Conservation (phyloP, 352 stramenopile species). For the Phytophthora litchii region DNA sequence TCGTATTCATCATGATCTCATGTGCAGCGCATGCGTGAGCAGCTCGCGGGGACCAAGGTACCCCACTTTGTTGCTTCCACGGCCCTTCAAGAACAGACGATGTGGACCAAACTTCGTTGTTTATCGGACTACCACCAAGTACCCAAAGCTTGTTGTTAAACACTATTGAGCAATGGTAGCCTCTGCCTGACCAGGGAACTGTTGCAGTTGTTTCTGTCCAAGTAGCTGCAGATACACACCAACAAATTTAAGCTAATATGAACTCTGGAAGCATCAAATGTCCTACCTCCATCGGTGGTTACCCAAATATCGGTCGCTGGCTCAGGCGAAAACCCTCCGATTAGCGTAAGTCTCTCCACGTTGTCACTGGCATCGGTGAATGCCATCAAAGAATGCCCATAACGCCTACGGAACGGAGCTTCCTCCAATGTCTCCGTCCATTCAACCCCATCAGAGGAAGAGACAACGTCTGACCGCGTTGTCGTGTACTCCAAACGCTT, state of each 20-base stretch:
- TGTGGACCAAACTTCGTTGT: slow-evolving; percentile 82
- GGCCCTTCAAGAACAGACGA: slow-evolving; percentile 55
- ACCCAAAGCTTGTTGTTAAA: slow-evolving; percentile 70
- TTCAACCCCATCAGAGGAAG: slow-evolving; percentile 53
- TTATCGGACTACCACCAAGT: slow-evolving; percentile 78
- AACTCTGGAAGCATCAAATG: background rate
- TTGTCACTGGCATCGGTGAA: slow-evolving; percentile 62
- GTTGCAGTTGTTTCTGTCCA: slow-evolving; percentile 47
- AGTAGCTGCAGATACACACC: slow-evolving; percentile 27
- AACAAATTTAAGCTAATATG: background rate
- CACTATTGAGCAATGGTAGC: slow-evolving; percentile 75
- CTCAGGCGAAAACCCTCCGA: slow-evolving; percentile 79
- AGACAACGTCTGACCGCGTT: slow-evolving; percentile 69
- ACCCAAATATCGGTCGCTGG: slow-evolving; percentile 80
- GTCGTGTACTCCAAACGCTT: slow-evolving; percentile 73
- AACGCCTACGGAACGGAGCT: slow-evolving; percentile 73
- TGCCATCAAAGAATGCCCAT: slow-evolving; percentile 68
- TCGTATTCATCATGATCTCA: slow-evolving; percentile 54
- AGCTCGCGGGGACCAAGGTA: slow-evolving; percentile 60
- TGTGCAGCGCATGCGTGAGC: slow-evolving; percentile 67
- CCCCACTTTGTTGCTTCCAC: slow-evolving; percentile 53
- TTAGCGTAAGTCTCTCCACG: slow-evolving; percentile 58
- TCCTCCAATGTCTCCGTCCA: slow-evolving; percentile 79
- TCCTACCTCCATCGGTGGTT: slow-evolving; percentile 64
- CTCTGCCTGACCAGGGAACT: slow-evolving; percentile 61